These are phyloP conservation scores for Trichoderma arundinaceum DNA, from an alignment of 2,329 filamentous ascomycete species.

Conservation along the genomic window DNA sequence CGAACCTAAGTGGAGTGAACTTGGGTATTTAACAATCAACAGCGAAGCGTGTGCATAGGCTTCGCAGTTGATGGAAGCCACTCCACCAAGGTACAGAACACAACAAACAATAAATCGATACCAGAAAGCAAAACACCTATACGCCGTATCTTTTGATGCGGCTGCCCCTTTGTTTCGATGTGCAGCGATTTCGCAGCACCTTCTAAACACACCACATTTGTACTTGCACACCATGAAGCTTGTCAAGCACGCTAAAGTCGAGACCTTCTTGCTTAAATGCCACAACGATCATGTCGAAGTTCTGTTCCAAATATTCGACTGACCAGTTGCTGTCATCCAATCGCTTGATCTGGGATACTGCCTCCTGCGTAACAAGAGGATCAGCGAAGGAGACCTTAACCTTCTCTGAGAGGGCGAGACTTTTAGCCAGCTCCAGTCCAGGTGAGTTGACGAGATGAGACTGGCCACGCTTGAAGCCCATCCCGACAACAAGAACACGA, in stretches of 20 bases:
- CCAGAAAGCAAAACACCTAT: no score
- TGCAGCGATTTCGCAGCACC: no score
- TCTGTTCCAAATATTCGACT: conserved; percentile 42
- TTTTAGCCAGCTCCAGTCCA: conserved; percentile 50
- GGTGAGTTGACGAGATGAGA: conserved; percentile 55
- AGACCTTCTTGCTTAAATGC: conserved; percentile 51
- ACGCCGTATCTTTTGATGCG: no score
- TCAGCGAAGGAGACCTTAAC: conserved; percentile 54
- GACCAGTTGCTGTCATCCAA: conserved; percentile 49
- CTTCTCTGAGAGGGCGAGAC: conserved; percentile 44
- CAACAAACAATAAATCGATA: no score
- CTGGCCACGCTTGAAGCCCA: conserved; percentile 59
- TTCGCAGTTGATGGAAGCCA: neutral
- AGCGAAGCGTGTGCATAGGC: neutral
- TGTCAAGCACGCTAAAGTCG: conserved; percentile 48
- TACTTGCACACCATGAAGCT: conserved; percentile 44
- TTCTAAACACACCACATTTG: conserved; percentile 47
- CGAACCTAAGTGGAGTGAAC: neutral
- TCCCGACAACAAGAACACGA: conserved; percentile 52
- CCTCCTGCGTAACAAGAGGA: conserved; percentile 50
- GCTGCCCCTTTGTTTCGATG: neutral
- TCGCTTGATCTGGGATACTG: conserved; percentile 48
- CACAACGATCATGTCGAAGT: conserved; percentile 53
- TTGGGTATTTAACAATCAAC: neutral
- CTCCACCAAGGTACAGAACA: neutral